Conservation (phyloP, 352 stramenopile species). For the Phytophthora quininea region DNA sequence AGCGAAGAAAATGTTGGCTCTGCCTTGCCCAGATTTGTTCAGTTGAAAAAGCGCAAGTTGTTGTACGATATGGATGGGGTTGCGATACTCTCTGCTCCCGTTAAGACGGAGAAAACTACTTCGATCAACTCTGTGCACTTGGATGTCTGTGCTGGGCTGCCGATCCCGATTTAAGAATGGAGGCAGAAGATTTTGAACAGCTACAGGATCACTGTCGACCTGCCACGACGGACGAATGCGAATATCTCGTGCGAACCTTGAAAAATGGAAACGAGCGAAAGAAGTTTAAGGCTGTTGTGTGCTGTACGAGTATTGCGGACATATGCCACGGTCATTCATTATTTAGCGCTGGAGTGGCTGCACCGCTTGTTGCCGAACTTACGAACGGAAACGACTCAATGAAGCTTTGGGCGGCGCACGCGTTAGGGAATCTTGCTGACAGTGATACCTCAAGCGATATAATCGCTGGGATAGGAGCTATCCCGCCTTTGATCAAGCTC, state of each 20-base stretch:
- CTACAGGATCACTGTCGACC: constrained; percentile 1
- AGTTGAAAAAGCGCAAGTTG: constrained; percentile 5
- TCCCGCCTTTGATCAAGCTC: background rate
- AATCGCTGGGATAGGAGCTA: background rate
- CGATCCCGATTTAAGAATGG: background rate
- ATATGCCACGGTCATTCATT: background rate
- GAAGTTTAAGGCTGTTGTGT: constrained; percentile 1
- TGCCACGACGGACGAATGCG: background rate
- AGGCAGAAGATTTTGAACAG: background rate
- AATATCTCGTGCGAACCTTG: background rate
- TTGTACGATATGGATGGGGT: constrained; percentile 3
- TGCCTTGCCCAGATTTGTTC: background rate
- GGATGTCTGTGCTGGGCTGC: constrained; percentile 5
- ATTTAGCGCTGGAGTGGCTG: background rate
- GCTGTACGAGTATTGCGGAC: constrained; percentile 4
- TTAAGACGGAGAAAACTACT: constrained; percentile 6
- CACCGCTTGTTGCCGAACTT: constrained; percentile 1
- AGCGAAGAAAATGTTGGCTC: constrained; percentile 3
- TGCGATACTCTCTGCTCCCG: background rate
- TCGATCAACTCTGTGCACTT: constrained; percentile 4
- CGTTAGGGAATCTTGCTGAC: constrained; percentile 8
- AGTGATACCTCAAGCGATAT: background rate
- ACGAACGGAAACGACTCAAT: background rate
- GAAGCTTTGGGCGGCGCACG: constrained; percentile 12
- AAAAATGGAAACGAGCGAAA: background rate